Evolutionary conservation across 306 rosid species (phyloP).

Genomic region (Myrica gale): DNA sequence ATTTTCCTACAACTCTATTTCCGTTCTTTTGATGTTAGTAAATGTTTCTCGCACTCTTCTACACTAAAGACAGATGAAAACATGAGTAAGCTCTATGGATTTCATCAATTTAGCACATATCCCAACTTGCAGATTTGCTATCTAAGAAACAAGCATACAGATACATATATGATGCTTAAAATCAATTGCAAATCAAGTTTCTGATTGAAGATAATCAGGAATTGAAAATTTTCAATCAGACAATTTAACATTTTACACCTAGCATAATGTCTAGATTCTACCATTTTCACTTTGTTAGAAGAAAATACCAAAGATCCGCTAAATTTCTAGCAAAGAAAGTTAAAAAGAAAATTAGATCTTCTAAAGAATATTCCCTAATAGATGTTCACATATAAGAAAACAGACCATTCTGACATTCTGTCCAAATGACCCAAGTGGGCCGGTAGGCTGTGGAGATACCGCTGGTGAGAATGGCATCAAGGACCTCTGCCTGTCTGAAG

Average conservation of each 20-base stretch:
- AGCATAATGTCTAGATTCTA: not conserved
- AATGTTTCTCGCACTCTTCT: not conserved
- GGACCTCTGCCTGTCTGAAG: conserved; percentile 67
- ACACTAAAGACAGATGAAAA: not conserved
- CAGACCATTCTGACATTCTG: conserved; percentile 76
- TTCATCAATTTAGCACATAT: not conserved
- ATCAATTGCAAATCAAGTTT: not conserved
- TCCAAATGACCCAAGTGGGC: conserved; percentile 63
- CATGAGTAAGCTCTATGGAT: not conserved
- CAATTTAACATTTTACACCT: conserved; percentile 10
- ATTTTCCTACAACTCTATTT: not conserved
- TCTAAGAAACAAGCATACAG: not conserved
- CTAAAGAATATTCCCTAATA: conserved; percentile 4
- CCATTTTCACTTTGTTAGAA: not conserved
- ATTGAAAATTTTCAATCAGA: not conserved
- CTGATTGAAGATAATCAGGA: not conserved
- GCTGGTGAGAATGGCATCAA: conserved; percentile 65
- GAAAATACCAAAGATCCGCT: not conserved
- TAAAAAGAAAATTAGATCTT: not conserved
- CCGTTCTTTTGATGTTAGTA: not conserved
- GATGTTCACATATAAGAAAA: conserved; percentile 37
- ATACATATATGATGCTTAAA: not conserved
- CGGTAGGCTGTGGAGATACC: conserved; percentile 73
- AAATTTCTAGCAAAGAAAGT: not conserved
- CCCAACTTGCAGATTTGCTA: not conserved